A percentile compares a stretch with the other conserved stretches of the same genome.
Evolutionary conservation across 2,329 filamentous ascomycete species (phyloP).

Genomic region (Penicillium janthinellum): DNA sequence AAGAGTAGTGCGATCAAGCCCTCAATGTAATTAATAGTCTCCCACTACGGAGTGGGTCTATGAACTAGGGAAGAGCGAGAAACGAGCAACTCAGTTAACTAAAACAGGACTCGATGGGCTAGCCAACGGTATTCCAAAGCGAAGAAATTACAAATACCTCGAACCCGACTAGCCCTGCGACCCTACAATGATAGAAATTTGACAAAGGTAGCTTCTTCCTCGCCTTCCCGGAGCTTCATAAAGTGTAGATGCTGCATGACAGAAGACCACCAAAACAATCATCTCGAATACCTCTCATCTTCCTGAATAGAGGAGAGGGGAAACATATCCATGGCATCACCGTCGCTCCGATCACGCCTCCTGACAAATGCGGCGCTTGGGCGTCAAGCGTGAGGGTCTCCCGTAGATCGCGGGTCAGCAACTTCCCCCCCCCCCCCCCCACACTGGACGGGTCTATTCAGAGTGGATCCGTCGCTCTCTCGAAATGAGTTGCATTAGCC

Average conservation of each 20-base stretch:
- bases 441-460: constrained; percentile 6
- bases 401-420: background rate
- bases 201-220: background rate
- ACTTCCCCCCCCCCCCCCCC: constrained; percentile 5
- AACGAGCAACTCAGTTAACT: background rate
- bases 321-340: background rate
- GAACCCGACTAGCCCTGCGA: background rate
- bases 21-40: background rate
- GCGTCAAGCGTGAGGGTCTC: background rate
- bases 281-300: background rate
- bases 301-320: background rate
- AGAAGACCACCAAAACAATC: background rate
- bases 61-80: background rate
- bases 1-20: background rate
- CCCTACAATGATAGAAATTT: no score
- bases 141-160: background rate
- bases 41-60: background rate
- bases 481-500: constrained; percentile 11
- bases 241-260: background rate
- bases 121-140: background rate
- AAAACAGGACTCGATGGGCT: background rate
- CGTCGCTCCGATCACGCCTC: background rate
- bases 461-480: constrained; percentile 2
- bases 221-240: background rate
- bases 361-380: constrained; percentile 2